Evolutionary conservation across 352 stramenopile genomes (phyloP).

Genomic region (Halophytophthora batemanensis): DNA sequence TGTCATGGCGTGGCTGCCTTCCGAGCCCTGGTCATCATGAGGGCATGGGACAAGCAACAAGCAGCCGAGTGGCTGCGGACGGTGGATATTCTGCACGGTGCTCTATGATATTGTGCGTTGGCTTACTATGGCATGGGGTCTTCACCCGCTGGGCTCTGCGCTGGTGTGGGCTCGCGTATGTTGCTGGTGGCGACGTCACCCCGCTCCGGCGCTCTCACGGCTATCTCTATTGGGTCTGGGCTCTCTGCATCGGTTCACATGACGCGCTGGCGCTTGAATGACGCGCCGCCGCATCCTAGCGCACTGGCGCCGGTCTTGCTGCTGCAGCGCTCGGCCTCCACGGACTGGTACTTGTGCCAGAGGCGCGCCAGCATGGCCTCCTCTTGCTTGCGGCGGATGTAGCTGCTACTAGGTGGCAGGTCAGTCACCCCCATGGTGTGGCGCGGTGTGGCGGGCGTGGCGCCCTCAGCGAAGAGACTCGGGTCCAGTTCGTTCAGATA

Average conservation of each 20-base stretch:
- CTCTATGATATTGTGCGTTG: too few relatives aligned
- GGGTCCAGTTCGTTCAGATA: conserved; percentile 59
- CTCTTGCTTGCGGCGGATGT: conserved; percentile 40
- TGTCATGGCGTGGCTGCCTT: too few relatives aligned
- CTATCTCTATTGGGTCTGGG: conserved; percentile 19
- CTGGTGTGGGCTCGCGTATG: conserved; percentile 5
- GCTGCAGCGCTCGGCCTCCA: conserved; percentile 16
- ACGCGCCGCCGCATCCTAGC: neutral
- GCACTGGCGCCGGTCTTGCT: conserved; percentile 9
- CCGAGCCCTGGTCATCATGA: too few relatives aligned
- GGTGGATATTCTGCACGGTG: too few relatives aligned
- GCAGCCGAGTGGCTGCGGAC: too few relatives aligned
- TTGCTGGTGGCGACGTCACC: conserved; percentile 5
- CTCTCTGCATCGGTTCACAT: conserved; percentile 24
- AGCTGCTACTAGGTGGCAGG: conserved; percentile 26
- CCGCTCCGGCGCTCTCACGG: neutral
- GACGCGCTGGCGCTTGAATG: conserved; percentile 28
- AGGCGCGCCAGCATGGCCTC: conserved; percentile 25
- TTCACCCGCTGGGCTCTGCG: neutral
- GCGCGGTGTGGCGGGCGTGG: neutral
- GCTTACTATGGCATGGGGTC: too few relatives aligned
- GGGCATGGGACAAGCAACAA: too few relatives aligned
- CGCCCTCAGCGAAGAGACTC: conserved; percentile 29
- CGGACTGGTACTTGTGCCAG: conserved; percentile 19
- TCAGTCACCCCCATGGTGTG: conserved; percentile 16